Percentiles rank a stretch among this genome's conserved stretches.
Conservation (phyloP, 768 basidiomycete species). For the Albatrellus ellisii region DNA sequence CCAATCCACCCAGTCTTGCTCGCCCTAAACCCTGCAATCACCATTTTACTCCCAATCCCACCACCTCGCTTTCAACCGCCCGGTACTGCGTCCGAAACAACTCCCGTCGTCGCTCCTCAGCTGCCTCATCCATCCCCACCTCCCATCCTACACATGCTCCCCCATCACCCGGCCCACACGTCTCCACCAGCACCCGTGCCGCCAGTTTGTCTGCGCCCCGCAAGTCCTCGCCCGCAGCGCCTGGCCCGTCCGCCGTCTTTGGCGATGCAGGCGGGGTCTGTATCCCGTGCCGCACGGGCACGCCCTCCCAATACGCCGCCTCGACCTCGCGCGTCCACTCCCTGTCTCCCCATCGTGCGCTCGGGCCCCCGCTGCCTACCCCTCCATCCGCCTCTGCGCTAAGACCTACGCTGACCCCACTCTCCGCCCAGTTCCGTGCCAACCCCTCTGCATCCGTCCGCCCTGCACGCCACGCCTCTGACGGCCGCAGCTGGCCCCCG, state of each 20-base stretch:
- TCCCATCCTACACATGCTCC: constrained; percentile 17
- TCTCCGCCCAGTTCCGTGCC: constrained; percentile 44
- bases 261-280: constrained; percentile 34
- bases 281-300: no score
- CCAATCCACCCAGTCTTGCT: no score
- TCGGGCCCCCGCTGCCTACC: constrained; percentile 21
- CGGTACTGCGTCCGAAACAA: constrained; percentile 71
- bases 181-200: constrained; percentile 26
- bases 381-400: not conserved
- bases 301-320: constrained; percentile 62
- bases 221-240: not conserved
- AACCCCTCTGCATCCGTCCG: constrained; percentile 58
- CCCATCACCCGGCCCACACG: constrained; percentile 19
- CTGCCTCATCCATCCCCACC: constrained; percentile 26
- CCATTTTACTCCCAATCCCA: constrained; percentile 29
- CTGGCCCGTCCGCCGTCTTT: no score
- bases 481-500: constrained; percentile 63
- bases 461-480: constrained; percentile 3
- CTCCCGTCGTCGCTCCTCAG: constrained; percentile 29
- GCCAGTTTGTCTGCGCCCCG: constrained; percentile 25
- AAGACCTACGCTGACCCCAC: constrained; percentile 24
- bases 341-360: constrained; percentile 68
- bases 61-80: constrained; percentile 76
- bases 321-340: constrained; percentile 79
- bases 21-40: not conserved